phyloP scores from a whole-genome alignment of 495 filamentous ascomycete species.

The Aspergillus mulundensis region DNA sequence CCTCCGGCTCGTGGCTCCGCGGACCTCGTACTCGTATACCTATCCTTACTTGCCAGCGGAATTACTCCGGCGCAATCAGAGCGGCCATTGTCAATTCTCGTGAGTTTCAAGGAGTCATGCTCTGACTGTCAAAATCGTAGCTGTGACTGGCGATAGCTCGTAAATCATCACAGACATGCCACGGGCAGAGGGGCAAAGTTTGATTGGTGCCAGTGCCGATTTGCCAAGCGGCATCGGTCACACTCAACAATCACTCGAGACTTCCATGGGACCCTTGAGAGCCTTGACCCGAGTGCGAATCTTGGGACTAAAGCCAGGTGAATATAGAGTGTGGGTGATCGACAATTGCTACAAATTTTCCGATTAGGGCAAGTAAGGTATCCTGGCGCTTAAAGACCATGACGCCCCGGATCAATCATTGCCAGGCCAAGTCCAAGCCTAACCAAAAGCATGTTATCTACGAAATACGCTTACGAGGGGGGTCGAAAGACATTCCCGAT shows the following conservation, averaged over 20 bases:
- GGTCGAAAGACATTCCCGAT: neutral
- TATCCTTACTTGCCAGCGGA: neutral
- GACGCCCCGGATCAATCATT: too few species aligned
- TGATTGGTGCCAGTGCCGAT: neutral
- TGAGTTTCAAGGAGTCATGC: too few species aligned
- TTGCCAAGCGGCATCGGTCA: neutral
- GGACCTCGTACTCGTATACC: neutral
- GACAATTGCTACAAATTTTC: neutral
- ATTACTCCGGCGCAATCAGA: neutral
- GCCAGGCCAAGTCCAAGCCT: too few species aligned
- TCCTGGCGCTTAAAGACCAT: neutral
- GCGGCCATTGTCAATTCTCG: too few species aligned
- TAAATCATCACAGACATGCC: neutral
- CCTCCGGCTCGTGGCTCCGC: neutral
- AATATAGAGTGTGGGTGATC: neutral
- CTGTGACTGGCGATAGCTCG: neutral
- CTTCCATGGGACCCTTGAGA: neutral
- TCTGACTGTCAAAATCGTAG: too few species aligned
- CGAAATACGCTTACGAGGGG: too few species aligned
- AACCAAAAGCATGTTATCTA: too few species aligned
- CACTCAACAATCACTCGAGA: neutral
- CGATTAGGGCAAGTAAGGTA: neutral
- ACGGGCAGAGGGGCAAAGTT: neutral
- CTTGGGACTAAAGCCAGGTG: neutral
- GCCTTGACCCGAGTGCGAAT: too few species aligned